Evolutionary conservation across 768 basidiomycete genomes (phyloP), one percentile per base, ranked within the genome.

Genomic region (Steccherinum ochraceum): DNA sequence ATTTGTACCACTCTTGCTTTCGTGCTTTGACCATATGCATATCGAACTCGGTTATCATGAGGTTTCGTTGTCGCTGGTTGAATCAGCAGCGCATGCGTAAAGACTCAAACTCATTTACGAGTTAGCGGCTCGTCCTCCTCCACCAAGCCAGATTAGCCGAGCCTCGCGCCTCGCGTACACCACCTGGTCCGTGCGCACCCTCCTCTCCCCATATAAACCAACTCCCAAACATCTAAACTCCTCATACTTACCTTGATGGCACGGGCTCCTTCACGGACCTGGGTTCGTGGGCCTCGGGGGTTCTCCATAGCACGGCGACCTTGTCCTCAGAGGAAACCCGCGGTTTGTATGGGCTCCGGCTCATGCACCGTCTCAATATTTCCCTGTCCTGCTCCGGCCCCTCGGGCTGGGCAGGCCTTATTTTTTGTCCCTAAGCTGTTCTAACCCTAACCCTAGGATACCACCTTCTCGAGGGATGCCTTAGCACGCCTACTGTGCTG

Each of bases 181-280:
- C 18, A 18, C 10, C 7, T 56, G 58, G 59, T 49, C 58, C 58
- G 58, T 59, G 58, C 58, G 58, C 46, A 23, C 4, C 3, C 4
- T 43, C 1, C 2, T 2, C 7, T 0, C 1, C 24, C 5, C 54
- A 52, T 55, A 55, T 49, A 59, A 43, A 10, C 47, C 3, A 26
- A 24, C 11, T 4, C 19, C 16, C 26, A 11, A 47, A 49, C 50
- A 50, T 25, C 7, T 1, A 0, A 12, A 40, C 18, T 46, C 21
- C 52, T 58, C 55, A 58, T 58, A 58, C 57, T 58, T 58, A 58
- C 57, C 57, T 58, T 58, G 57, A 58, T 58, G 57, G 57, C 54
- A 58, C 57, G 49, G n/a, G 46, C 55, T 55, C 55, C 57, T 56
- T 58, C 57, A 56, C 45, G 49, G 56, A 51, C 58, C 54, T 35